These are phyloP conservation scores for Aspergillus costaricaensis DNA, from an alignment of 2,329 filamentous ascomycete genomes.

Conservation along the genomic window DNA sequence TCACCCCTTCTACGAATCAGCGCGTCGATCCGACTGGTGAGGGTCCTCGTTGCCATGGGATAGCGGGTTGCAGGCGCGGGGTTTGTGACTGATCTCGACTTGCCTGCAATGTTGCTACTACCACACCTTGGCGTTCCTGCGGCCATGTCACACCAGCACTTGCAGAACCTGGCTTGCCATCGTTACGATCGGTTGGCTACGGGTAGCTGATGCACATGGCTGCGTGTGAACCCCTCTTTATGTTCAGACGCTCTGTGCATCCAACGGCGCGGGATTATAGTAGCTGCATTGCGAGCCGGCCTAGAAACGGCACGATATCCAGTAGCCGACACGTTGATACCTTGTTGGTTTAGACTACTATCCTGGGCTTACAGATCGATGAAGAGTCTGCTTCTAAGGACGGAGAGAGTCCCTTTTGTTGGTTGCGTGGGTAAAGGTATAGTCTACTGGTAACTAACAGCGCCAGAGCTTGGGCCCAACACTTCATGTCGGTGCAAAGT, in stretches of 20 bases:
- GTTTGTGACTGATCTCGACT: constrained; percentile 1
- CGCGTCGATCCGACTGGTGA: not conserved
- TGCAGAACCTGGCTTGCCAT: not conserved
- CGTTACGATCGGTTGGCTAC: not conserved
- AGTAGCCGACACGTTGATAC: no score
- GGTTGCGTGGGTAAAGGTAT: not conserved
- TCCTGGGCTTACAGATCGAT: no score
- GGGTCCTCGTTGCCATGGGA: not conserved
- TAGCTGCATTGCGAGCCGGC: not conserved
- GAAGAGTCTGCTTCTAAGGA: no score
- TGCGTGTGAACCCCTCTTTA: not conserved
- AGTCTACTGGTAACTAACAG: not conserved
- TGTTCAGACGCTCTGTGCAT: not conserved
- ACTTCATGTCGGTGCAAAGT: not conserved
- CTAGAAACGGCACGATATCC: no score
- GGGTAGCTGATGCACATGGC: not conserved
- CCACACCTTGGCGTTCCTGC: not conserved
- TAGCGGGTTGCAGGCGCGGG: not conserved
- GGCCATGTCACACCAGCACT: constrained; percentile 5
- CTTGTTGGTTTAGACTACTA: no score
- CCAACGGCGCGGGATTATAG: not conserved
- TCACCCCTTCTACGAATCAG: constrained; percentile 1
- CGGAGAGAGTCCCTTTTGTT: not conserved
- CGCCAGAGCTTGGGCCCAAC: not conserved
- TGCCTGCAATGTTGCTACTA: not conserved